Evolutionary conservation across 179 eudicot species (phyloP), one percentile per base, ranked within the genome.

Genomic region (Beta corolliflora): DNA sequence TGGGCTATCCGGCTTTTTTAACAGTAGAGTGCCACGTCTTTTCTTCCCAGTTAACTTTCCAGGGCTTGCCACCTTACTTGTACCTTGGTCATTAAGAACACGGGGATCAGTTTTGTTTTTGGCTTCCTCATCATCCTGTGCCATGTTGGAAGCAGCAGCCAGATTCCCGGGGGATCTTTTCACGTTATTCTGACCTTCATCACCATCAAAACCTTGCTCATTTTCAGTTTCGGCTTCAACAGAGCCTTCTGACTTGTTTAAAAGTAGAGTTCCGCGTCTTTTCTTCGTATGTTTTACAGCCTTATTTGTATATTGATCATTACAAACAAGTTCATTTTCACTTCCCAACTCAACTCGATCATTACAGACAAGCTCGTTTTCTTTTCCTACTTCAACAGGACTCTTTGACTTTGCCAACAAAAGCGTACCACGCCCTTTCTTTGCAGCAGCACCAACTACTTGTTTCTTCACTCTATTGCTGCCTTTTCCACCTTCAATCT

Each of bases 171-270:
- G 64, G 64, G 65, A 19, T 41, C 50, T 79, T 80, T 53, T 82
- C 80, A 63, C 77, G 48, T 79, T 76, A 71, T 81, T 60, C 70
- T 59, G 81, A 73, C 81, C 88, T 25, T 73, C 85, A 69, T 72
- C 80, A 54, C 50, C 74, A 79, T 68, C 65, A 84, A 13, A 56
- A 74, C 45, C 81, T 29, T 89, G 86, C 81, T 18, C 79, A 79
- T 85, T 89, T 71, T 90, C 93, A 85, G 88, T 88, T 79, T 86
- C 92, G 36, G 61, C 67, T 77, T 88, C 89, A 61, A 69, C 31
- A 52, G 85, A 78, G 80, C 53, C 78, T 21, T 84, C 85, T 21
- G 81, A 59, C 81, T 83, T 82, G 50, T 73, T 77, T 29, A 59
- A 75, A 9, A 75, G 16, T 23, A 61, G 46, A 65, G 83, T 71